Base-by-base conservation (phyloP, 805 yeast species). In the Candida alai region DNA sequence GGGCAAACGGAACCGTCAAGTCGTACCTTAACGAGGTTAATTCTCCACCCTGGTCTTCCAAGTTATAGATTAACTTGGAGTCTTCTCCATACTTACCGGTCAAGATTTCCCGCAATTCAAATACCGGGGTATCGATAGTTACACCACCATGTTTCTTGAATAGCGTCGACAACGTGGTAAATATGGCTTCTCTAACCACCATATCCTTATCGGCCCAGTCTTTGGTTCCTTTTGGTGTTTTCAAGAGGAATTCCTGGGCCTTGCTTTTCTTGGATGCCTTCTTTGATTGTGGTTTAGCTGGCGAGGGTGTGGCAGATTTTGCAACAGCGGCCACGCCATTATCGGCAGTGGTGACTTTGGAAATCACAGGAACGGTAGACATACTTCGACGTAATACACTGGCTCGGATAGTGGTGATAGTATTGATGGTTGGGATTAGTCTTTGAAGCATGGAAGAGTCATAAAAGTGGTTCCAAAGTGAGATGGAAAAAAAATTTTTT, bases 41-140 rank as follows among this genome's bases (percentile, higher is more conserved):
- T 63, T 93, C 99, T 47, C 99, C 99, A 56, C 99, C 98, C 68
- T 93, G 99, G 60, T 93, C 98, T 61, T 93, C 94, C 54, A 93
- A 73, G 60, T 93, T 90, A 63, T 93, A 93, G 52, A 93, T 93
- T 51, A 93, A 73, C 63, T 93, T 93, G 20, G 97, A 89, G 59
- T 93, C 99, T 65, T 93, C 99, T 58, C 99, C 99, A 60, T 93
- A 93, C 59, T 93, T 93, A 31, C 98, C 98, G 17, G 97, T 80
- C 39, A 93, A 74, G 48, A 93, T 93, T 60, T 93, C 98, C 49
- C 96, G 78, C 47, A 90, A 73, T 62, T 93, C 99, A 51, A 93
- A 93, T 4, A 93, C 99, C 5, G 99, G 99, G 2, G 99, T 93
- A 58, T 93, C 99, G 45, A 93, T 87, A 26, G 98, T 90, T 21